Evolutionary conservation across 345 rosid species (phyloP).

Genomic region (Erodium maritimum): DNA sequence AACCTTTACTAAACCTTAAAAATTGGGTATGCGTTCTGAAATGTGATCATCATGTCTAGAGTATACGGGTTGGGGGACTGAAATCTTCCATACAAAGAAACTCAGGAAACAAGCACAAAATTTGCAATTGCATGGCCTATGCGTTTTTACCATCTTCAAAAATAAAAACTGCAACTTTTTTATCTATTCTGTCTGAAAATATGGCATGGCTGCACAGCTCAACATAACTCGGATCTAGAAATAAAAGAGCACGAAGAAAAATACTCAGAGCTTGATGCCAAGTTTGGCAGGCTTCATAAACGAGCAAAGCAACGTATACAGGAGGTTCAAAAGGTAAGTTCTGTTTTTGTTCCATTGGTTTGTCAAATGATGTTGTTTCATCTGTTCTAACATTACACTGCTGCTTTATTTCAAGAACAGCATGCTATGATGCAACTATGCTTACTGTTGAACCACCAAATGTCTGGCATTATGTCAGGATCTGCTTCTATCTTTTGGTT

Average conservation of each 20-base stretch:
- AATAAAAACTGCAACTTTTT: no score
- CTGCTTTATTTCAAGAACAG: no score
- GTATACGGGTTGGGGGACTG: not conserved
- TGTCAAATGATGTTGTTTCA: not conserved
- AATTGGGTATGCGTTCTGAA: not conserved
- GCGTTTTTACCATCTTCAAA: not conserved
- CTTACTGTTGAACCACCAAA: no score
- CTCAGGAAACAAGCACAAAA: not conserved
- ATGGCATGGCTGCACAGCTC: conserved; percentile 40
- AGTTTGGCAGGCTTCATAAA: conserved; percentile 86
- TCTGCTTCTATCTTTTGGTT: no score
- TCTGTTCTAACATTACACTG: not conserved
- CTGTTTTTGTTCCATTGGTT: conserved; percentile 5
- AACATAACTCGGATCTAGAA: conserved; percentile 72
- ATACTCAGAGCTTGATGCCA: conserved; percentile 86
- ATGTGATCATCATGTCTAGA: not conserved
- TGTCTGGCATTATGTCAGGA: no score
- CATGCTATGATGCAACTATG: not conserved
- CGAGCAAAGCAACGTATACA: conserved; percentile 97
- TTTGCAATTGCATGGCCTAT: not conserved
- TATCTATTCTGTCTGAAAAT: conserved; percentile 18
- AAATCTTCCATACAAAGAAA: not conserved
- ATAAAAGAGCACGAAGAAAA: conserved; percentile 81
- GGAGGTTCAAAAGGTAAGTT: conserved; percentile 88
- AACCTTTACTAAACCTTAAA: not conserved